Percentiles rank a stretch among this genome's conserved stretches.
phyloP scores from a whole-genome alignment of 371 early-diverging fungal species.

The Circinella minor region DNA sequence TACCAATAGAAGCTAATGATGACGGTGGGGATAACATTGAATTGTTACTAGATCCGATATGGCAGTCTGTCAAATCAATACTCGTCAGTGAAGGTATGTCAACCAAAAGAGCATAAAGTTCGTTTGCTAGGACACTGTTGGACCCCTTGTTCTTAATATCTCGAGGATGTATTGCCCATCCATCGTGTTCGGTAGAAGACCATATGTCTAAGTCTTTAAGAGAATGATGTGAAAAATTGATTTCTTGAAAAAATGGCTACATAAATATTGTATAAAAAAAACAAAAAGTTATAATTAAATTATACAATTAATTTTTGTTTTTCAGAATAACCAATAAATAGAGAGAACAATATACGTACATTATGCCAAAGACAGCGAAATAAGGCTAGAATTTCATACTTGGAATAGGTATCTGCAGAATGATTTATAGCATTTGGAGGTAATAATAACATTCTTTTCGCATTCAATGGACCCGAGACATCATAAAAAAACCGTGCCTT shows the following conservation, averaged over 20 bases:
- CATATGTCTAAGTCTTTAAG: conserved; percentile 36
- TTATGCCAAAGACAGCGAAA: conserved; percentile 33
- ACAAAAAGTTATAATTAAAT: too few relatives aligned
- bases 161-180: conserved; percentile 28
- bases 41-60: conserved; percentile 23
- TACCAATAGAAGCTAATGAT: neutral
- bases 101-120: conserved; percentile 29
- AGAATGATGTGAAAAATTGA: conserved; percentile 29
- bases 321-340: neutral
- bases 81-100: conserved; percentile 26
- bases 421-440: conserved; percentile 38
- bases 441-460: conserved; percentile 25
- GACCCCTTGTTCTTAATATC: neutral
- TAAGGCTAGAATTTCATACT: conserved; percentile 42
- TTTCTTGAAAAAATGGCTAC: conserved; percentile 37
- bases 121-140: conserved; percentile 33
- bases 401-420: conserved; percentile 26
- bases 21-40: neutral
- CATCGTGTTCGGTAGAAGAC: conserved; percentile 29
- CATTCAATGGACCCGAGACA: conserved; percentile 17
- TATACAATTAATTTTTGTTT: neutral
- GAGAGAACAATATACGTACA: conserved; percentile 23
- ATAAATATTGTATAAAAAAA: neutral
- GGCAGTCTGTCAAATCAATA: conserved; percentile 40
- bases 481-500: conserved; percentile 33